Evolutionary conservation across 257 asterid genomes (phyloP).

Genomic region (Nicotiana noctiflora): DNA sequence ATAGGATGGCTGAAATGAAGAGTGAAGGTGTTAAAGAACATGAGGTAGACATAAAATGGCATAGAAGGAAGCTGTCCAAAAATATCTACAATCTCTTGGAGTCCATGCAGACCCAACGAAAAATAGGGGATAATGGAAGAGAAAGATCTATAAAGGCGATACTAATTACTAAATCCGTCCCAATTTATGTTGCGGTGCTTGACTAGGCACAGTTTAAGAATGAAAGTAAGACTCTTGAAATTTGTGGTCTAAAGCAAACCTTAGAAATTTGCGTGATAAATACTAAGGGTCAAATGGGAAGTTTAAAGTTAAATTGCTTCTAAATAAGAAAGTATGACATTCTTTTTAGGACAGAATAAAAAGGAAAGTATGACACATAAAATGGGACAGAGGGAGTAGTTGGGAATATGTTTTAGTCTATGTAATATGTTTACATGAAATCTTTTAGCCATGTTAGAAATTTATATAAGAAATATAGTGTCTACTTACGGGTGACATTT

Average conservation of each 20-base stretch:
- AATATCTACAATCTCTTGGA: neutral
- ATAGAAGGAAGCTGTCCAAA: neutral
- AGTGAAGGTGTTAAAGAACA: neutral
- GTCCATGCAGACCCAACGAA: neutral
- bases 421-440: neutral
- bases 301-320: too few species aligned
- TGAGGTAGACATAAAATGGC: neutral
- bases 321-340: too few species aligned
- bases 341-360: too few species aligned
- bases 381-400: neutral
- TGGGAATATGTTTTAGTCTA: neutral
- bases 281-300: too few species aligned
- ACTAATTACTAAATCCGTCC: neutral
- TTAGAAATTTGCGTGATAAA: too few species aligned
- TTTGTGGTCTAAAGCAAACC: too few species aligned
- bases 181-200: too few species aligned
- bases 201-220: too few species aligned
- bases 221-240: too few species aligned
- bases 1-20: neutral
- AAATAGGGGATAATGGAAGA: neutral
- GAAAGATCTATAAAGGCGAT: neutral
- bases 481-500: neutral
- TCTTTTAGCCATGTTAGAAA: constrained; percentile 1
- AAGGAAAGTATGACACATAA: too few species aligned
- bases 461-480: neutral